Percentiles rank a stretch among this genome's conserved stretches.
phyloP scores from a whole-genome alignment of 1,139 yeast genomes.

The Eremothecium coryli region DNA sequence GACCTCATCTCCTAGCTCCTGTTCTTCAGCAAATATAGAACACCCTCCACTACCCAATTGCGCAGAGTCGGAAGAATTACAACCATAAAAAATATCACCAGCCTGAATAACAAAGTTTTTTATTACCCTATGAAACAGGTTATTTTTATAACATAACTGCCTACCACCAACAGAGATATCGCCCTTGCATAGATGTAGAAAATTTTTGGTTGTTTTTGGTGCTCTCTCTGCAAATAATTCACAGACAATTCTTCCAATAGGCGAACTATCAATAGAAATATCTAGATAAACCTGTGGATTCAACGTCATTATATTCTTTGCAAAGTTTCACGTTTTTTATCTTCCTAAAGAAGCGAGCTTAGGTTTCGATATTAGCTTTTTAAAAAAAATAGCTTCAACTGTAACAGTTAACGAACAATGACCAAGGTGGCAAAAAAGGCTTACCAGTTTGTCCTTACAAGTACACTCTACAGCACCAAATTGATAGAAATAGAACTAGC shows the following conservation, averaged over 20 bases:
- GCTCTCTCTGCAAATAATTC: conserved; percentile 46
- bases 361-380: no score
- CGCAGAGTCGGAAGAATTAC: conserved; percentile 22
- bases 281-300: conserved; percentile 44
- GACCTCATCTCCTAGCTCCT: conserved; percentile 13
- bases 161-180: conserved; percentile 29
- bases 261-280: conserved; percentile 39
- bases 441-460: no score
- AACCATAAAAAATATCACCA: conserved; percentile 48
- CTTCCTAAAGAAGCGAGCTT: no score
- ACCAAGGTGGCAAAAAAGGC: conserved; percentile 1
- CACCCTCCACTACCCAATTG: conserved; percentile 47
- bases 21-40: conserved; percentile 35
- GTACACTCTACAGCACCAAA: no score
- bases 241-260: conserved; percentile 56
- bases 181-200: conserved; percentile 39
- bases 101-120: conserved; percentile 76
- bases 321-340: no score
- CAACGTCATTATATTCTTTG: neutral
- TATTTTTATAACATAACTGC: conserved; percentile 35
- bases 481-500: no score
- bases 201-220: conserved; percentile 51
- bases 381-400: neutral
- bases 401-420: neutral
- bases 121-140: conserved; percentile 57